These are phyloP conservation scores for Aspergillus coremiiformis DNA, from an alignment of 495 filamentous ascomycete genomes.

Conservation along the genomic window DNA sequence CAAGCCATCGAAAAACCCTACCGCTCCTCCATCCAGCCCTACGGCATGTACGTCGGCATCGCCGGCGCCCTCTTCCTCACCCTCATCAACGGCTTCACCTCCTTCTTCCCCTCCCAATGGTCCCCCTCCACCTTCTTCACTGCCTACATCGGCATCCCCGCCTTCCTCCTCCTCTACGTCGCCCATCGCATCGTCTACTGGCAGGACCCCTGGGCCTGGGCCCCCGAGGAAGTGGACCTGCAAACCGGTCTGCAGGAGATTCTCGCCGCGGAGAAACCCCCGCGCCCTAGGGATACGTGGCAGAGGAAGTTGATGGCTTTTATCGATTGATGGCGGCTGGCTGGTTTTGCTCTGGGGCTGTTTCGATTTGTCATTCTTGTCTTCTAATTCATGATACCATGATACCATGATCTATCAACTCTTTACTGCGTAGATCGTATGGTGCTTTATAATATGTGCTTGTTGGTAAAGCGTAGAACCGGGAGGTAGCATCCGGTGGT, in stretches of 20 bases:
- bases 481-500: too few species aligned
- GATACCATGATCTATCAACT: too few species aligned
- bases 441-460: too few species aligned
- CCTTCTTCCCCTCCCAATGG: conserved; percentile 53
- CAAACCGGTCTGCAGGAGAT: conserved; percentile 47
- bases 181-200: conserved; percentile 41
- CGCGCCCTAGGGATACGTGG: conserved; percentile 24
- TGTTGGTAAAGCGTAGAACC: too few species aligned
- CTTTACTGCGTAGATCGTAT: too few species aligned
- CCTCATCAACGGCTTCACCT: conserved; percentile 56
- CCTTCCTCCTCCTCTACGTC: conserved; percentile 50
- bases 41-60: conserved; percentile 42
- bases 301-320: conserved; percentile 25
- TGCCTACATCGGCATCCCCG: conserved; percentile 56
- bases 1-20: conserved; percentile 53
- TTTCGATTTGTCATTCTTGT: too few species aligned
- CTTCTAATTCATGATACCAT: too few species aligned
- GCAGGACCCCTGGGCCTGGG: conserved; percentile 47
- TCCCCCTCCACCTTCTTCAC: conserved; percentile 49
- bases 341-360: neutral
- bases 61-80: conserved; percentile 43
- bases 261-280: conserved; percentile 43
- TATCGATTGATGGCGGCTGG: conserved; percentile 12
- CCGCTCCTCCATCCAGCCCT: conserved; percentile 45
- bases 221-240: conserved; percentile 49